These are phyloP conservation scores for Cadophora luteo-olivacea DNA, from an alignment of 2,329 filamentous ascomycete species.

Conservation along the genomic window DNA sequence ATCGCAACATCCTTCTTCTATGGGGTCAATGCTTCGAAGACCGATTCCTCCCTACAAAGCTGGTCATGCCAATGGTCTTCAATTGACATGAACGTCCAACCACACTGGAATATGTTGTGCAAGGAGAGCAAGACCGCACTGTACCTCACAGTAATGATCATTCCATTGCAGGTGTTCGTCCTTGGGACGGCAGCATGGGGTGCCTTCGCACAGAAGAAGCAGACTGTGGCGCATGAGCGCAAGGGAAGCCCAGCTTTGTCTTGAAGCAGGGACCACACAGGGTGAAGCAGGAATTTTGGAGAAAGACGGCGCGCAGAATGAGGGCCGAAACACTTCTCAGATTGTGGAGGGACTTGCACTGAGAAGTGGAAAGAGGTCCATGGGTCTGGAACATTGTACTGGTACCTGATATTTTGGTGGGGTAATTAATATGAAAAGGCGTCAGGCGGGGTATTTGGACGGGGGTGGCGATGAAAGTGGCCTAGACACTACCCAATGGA, in stretches of 20 bases:
- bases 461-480: no score
- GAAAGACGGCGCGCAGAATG: not conserved
- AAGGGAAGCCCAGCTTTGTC: conserved; percentile 44
- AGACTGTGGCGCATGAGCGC: conserved; percentile 33
- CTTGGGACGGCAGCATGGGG: conserved; percentile 55
- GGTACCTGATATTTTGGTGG: not conserved
- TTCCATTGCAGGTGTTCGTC: conserved; percentile 60
- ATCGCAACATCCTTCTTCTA: conserved; percentile 65
- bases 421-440: conserved; percentile 1
- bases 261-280: conserved; percentile 24
- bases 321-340: not conserved
- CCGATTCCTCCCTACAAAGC: conserved; percentile 62
- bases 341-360: not conserved
- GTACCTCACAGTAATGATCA: conserved; percentile 60
- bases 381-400: not conserved
- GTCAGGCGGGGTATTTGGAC: not conserved
- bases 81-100: conserved; percentile 58
- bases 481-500: no score
- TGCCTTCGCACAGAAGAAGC: conserved; percentile 52
- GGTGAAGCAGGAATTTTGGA: not conserved
- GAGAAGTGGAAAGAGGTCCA: not conserved
- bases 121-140: conserved; percentile 60
- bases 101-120: conserved; percentile 64
- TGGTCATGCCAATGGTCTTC: conserved; percentile 68
- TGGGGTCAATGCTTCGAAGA: conserved; percentile 58